A percentile compares a stretch with the other conserved stretches of the same genome.
Conservation (phyloP, 139 green algal species). For the Bryopsis sp. region DNA sequence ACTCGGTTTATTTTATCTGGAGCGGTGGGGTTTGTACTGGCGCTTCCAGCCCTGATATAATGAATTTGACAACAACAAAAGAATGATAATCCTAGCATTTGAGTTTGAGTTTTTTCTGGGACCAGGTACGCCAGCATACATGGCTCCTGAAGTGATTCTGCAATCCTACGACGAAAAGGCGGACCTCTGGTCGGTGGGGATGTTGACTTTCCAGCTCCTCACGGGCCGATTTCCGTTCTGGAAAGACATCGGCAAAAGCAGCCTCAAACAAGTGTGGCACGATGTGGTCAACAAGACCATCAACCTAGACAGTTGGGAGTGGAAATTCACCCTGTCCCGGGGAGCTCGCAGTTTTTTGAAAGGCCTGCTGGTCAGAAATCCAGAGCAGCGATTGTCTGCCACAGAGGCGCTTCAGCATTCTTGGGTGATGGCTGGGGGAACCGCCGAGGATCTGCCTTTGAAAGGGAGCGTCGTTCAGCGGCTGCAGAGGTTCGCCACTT, state of each 20-base stretch:
- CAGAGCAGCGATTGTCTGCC: slow-evolving; percentile 49
- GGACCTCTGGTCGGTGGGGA: slow-evolving; percentile 84
- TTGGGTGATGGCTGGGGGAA: slow-evolving; percentile 41
- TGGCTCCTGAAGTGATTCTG: slow-evolving; percentile 81
- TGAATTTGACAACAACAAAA: too few relatives aligned
- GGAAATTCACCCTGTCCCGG: background rate
- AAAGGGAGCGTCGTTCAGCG: slow-evolving; percentile 68
- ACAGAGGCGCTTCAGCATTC: slow-evolving; percentile 35
- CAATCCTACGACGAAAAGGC: slow-evolving; percentile 66
- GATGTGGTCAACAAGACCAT: background rate
- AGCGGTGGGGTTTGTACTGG: too few relatives aligned
- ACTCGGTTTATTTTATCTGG: too few relatives aligned
- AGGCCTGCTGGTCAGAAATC: slow-evolving; percentile 59
- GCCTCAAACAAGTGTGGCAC: slow-evolving; percentile 46
- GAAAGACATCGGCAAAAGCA: slow-evolving; percentile 69
- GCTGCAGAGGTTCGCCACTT: slow-evolving; percentile 87
- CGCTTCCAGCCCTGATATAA: too few relatives aligned
- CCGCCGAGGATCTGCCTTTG: slow-evolving; percentile 27
- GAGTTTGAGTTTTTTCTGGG: background rate
- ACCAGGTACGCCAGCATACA: slow-evolving; percentile 79
- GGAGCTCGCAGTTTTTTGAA: slow-evolving; percentile 27
- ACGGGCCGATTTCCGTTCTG: slow-evolving; percentile 85
- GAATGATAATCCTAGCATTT: too few relatives aligned
- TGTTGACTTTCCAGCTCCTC: slow-evolving; percentile 86
- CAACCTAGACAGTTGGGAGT: slow-evolving; percentile 7